A percentile compares a stretch with the other conserved stretches of the same genome.
These are phyloP conservation scores for Phytophthora pinifolia DNA, from an alignment of 352 stramenopile genomes.

Conservation along the genomic window DNA sequence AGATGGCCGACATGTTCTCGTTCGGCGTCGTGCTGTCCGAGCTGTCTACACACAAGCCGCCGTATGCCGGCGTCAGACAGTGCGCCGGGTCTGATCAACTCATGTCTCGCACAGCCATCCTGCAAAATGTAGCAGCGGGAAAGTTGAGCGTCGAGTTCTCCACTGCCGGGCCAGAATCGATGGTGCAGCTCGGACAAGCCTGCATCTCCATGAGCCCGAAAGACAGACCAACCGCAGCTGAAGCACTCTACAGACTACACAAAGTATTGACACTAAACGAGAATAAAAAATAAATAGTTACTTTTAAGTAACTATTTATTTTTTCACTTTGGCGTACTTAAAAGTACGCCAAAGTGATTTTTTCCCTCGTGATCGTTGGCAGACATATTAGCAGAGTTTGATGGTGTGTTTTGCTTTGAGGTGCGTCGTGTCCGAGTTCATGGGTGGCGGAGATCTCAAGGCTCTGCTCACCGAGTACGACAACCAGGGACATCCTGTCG, in stretches of 20 bases:
- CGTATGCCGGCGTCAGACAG: constrained; percentile 7
- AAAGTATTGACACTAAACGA: constrained; percentile 17
- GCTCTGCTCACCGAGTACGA: constrained; percentile 33
- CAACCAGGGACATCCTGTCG: constrained; percentile 18
- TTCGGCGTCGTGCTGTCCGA: constrained; percentile 19
- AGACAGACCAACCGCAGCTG: constrained; percentile 26
- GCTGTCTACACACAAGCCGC: constrained; percentile 10
- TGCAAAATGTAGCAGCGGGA: constrained; percentile 38
- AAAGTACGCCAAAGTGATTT: too few species aligned
- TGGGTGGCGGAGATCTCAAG: constrained; percentile 41
- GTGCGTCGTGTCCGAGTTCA: constrained; percentile 58
- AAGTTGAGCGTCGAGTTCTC: constrained; percentile 34
- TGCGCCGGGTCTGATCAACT: not conserved
- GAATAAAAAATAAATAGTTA: too few species aligned
- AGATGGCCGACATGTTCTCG: constrained; percentile 20
- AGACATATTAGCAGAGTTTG: too few species aligned
- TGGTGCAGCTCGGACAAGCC: constrained; percentile 16
- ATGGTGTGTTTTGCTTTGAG: too few species aligned
- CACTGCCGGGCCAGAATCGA: not conserved
- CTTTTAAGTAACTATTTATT: too few species aligned
- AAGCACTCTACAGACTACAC: constrained; percentile 33
- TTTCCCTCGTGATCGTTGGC: too few species aligned
- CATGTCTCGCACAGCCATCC: constrained; percentile 27
- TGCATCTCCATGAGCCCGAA: constrained; percentile 31
- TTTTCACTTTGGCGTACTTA: too few species aligned